Evolutionary conservation across 495 filamentous ascomycete genomes (phyloP).

Genomic region (Chaetomium fimeti): DNA sequence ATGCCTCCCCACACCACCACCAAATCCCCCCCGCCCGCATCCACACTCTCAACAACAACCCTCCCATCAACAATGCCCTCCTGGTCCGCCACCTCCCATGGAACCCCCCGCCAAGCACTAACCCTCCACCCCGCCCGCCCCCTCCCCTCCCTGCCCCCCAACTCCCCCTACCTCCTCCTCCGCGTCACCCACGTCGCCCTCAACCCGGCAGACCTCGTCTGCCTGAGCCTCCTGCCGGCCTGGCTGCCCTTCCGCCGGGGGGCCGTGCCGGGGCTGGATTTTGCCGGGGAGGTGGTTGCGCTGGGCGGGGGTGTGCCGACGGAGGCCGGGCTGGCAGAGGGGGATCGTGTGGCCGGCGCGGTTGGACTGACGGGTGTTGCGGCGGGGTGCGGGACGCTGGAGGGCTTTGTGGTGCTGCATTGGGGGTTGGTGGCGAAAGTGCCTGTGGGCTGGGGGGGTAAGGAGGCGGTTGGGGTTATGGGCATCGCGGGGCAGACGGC

Average conservation of each 20-base stretch:
- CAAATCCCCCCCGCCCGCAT: not conserved
- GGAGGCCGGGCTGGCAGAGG: constrained; percentile 19
- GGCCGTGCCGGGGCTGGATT: constrained; percentile 45
- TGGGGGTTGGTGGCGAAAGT: constrained; percentile 25
- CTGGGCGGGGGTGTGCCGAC: constrained; percentile 23
- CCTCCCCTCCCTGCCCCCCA: constrained; percentile 17
- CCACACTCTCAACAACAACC: constrained; percentile 1
- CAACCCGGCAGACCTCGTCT: constrained; percentile 43
- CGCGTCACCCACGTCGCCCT: constrained; percentile 42
- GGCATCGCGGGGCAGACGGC: constrained; percentile 42
- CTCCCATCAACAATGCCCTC: constrained; percentile 25
- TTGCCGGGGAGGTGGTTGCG: constrained; percentile 39
- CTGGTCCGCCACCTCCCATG: constrained; percentile 20
- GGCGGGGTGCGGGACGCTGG: constrained; percentile 37
- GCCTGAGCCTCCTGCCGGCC: constrained; percentile 35
- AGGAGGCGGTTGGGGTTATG: constrained; percentile 37
- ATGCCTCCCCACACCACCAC: not conserved
- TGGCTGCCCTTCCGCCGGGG: constrained; percentile 34
- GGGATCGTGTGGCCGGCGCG: constrained; percentile 36
- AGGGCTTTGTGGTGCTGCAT: constrained; percentile 39
- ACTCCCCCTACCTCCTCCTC: constrained; percentile 35
- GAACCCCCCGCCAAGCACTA: constrained; percentile 22
- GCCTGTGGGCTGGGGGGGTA: constrained; percentile 22
- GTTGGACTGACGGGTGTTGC: constrained; percentile 30
- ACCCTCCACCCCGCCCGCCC: not conserved